Base-by-base conservation (phyloP, 2,329 filamentous ascomycete species). In the Xylaria arbuscula region DNA sequence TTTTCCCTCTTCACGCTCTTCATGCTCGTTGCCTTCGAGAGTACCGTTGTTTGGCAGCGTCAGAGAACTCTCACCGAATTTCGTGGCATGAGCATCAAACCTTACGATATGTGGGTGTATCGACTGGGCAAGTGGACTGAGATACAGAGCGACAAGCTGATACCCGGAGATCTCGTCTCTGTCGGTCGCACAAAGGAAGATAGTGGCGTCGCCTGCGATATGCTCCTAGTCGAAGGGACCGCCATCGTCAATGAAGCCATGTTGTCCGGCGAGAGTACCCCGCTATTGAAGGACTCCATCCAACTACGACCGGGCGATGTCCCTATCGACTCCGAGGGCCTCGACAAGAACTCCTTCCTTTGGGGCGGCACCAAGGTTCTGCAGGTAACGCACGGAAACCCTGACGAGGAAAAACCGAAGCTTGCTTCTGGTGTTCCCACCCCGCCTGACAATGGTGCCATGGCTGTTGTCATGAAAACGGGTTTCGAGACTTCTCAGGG, bases 231-330 rank as follows among this genome's bases (percentile, higher is more conserved):
- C 36, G 94, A 98, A 80, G 97, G 96, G 36, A 94, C 93, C 63
- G 95, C 93, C 9, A 99, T 99, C 78, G 96, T 99, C 76, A 99
- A 99, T 82, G 96, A 99, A 82, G 97, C 97, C 70, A 99, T 99
- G 96, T 87, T 99, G 75, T 99, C 96, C 3, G 96, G 96, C 71
- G 96, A 99, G 83, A 98, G 95, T 80, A 99, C 97, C 0, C 96
- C 96, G 38, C 88, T 99, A 53, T 86, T 99, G 75, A 99, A 99
- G 82, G 96, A 99, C 76, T 99, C 96, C 0, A 86, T 99, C 66
- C 94, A 97, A 80, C 88, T 99, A 51, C 92, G 96, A 70, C 94
- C 96, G 6, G 87, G 87, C 22, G 92, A 98, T 75, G 93, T 92
- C 19, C 79, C 81, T 28, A 88, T 99, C 68, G 96, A 99, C 63